These are phyloP conservation scores for Argentina anserina DNA, from an alignment of 306 rosid genomes.

Conservation along the genomic window DNA sequence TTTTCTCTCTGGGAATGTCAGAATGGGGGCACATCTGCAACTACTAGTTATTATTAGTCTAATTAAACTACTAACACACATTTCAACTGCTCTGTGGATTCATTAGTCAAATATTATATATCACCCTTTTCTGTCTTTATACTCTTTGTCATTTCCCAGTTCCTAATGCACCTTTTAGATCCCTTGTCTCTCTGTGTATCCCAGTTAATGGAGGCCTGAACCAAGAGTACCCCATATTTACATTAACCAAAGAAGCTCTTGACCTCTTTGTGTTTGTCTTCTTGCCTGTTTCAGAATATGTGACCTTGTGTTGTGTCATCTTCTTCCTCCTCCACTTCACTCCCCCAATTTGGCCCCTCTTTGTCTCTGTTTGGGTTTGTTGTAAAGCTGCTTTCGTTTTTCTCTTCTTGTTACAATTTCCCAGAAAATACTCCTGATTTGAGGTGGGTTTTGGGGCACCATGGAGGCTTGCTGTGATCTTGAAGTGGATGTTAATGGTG, in stretches of 20 bases:
- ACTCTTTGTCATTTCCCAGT: slow-evolving; percentile 44
- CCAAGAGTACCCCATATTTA: slow-evolving; percentile 36
- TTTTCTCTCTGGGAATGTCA: slow-evolving; percentile 47
- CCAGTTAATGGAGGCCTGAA: slow-evolving; percentile 25
- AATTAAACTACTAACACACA: slow-evolving; percentile 1
- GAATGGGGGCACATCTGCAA: slow-evolving; percentile 24
- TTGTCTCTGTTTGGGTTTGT: slow-evolving; percentile 28
- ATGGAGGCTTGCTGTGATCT: slow-evolving; percentile 78
- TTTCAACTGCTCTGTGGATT: slow-evolving; percentile 25
- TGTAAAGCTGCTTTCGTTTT: slow-evolving; percentile 3
- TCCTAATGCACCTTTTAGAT: slow-evolving; percentile 26
- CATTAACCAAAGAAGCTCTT: slow-evolving; percentile 20
- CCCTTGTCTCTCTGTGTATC: slow-evolving; percentile 42
- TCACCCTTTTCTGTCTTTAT: slow-evolving; percentile 47
- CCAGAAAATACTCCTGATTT: slow-evolving; percentile 24
- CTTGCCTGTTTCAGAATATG: slow-evolving; percentile 62
- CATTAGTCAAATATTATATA: slow-evolving; percentile 36
- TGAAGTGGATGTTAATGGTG: slow-evolving; percentile 92
- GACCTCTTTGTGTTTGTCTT: slow-evolving; percentile 55
- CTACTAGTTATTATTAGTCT: slow-evolving; percentile 8
- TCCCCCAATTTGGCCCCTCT: slow-evolving; percentile 19
- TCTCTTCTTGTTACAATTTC: slow-evolving; percentile 20
- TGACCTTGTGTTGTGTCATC: slow-evolving; percentile 17
- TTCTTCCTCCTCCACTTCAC: slow-evolving; percentile 14
- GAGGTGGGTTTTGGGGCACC: slow-evolving; percentile 24